These are phyloP conservation scores for Ballota nigra DNA, from an alignment of 257 asterid species.

Conservation along the genomic window DNA sequence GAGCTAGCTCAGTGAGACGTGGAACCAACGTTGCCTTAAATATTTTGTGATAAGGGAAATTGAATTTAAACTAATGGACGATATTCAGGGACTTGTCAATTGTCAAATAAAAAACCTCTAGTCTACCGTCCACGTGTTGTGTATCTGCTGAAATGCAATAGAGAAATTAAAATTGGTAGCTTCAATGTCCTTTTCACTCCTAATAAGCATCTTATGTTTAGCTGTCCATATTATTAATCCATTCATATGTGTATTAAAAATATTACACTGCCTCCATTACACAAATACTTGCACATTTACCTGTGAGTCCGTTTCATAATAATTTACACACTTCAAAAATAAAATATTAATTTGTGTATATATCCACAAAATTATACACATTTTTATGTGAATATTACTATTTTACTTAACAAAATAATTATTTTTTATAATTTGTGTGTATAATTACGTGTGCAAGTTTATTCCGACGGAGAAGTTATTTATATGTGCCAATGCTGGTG, in stretches of 20 bases:
- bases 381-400: too few species aligned
- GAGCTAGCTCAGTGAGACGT: background rate
- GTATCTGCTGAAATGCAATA: background rate
- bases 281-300: too few species aligned
- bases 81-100: background rate
- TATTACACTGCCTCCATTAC: too few species aligned
- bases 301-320: too few species aligned
- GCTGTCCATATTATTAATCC: background rate
- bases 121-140: background rate
- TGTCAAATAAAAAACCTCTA: background rate
- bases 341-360: too few species aligned
- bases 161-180: background rate
- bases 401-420: too few species aligned
- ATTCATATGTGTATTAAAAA: too few species aligned
- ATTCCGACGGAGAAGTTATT: too few species aligned
- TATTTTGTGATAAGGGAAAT: background rate
- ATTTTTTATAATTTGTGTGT: too few species aligned
- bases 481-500: background rate
- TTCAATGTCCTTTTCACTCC: background rate
- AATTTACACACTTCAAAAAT: too few species aligned
- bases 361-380: too few species aligned
- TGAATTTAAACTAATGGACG: background rate
- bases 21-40: background rate
- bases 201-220: background rate
- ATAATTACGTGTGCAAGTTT: too few species aligned